Percentiles rank a stretch among this genome's conserved stretches.
These are phyloP conservation scores for Skeletonema grethae DNA, from an alignment of 108 stramenopile species.

Conservation along the genomic window DNA sequence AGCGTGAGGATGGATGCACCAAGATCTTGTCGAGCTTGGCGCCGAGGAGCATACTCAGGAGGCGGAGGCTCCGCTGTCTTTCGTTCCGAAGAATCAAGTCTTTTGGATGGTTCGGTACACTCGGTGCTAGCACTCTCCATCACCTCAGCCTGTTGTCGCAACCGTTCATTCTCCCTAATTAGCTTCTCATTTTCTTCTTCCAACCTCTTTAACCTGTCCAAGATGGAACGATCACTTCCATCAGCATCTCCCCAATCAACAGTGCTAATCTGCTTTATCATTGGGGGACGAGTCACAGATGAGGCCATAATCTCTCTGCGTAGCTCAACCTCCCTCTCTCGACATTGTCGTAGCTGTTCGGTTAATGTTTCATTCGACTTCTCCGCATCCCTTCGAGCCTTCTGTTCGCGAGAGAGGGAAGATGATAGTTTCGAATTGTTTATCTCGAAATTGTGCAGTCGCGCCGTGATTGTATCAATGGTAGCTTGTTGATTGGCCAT, in stretches of 20 bases:
- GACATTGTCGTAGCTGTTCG: not conserved
- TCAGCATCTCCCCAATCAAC: constrained; percentile 4
- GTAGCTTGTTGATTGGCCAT: constrained; percentile 4
- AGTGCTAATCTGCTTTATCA: not conserved
- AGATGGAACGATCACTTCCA: not conserved
- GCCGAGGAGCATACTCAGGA: not conserved
- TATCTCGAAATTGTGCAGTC: not conserved
- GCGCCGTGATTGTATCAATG: not conserved
- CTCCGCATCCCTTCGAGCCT: not conserved
- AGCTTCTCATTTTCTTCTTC: not conserved
- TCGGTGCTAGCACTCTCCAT: not conserved
- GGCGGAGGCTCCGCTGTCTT: not conserved
- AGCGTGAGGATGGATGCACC: not conserved
- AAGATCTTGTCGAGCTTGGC: not conserved
- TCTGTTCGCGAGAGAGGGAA: not conserved
- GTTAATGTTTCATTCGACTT: not conserved
- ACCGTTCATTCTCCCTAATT: not conserved
- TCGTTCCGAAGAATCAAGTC: not conserved
- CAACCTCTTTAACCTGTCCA: not conserved
- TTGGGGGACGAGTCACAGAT: not conserved
- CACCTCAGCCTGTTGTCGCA: not conserved
- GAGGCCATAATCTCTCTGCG: not conserved
- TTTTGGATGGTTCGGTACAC: not conserved
- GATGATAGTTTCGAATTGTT: not conserved
- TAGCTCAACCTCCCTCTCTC: not conserved